Evolutionary conservation across 495 filamentous ascomycete genomes (phyloP).

Genomic region (Penicillium flavigenum): DNA sequence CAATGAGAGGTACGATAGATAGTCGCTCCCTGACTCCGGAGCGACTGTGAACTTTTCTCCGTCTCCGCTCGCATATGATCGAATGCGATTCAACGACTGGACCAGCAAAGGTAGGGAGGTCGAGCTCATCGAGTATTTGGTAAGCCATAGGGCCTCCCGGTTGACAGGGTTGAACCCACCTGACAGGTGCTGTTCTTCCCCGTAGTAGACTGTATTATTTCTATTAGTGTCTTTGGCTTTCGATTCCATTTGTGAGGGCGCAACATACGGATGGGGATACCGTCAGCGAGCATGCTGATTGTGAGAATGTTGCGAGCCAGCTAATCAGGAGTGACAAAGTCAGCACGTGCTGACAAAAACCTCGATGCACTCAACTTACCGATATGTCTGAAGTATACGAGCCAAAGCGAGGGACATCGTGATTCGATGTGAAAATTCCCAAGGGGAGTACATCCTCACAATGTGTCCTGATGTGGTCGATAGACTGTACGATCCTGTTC

Average conservation of each 20-base stretch:
- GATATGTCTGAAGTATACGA: slow-evolving; percentile 40
- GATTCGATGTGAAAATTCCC: slow-evolving; percentile 70
- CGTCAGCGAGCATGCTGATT: slow-evolving; percentile 63
- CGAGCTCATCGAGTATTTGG: slow-evolving; percentile 55
- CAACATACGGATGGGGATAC: slow-evolving; percentile 47
- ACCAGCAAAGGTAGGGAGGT: slow-evolving; percentile 36
- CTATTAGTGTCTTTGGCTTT: slow-evolving; percentile 10
- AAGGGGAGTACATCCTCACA: slow-evolving; percentile 58
- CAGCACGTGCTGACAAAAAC: slow-evolving; percentile 11
- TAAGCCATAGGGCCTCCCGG: slow-evolving; percentile 69
- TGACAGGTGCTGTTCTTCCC: slow-evolving; percentile 66
- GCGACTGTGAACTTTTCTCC: slow-evolving; percentile 16
- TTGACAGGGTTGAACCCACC: slow-evolving; percentile 60
- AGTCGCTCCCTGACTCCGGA: slow-evolving; percentile 16
- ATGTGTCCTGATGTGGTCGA: slow-evolving; percentile 36
- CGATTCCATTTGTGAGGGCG: background rate
- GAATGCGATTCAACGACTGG: slow-evolving; percentile 19
- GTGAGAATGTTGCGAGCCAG: slow-evolving; percentile 65
- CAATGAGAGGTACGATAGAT: slow-evolving; percentile 19
- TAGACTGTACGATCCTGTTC: slow-evolving; percentile 49
- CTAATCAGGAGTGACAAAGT: slow-evolving; percentile 22
- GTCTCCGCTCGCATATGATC: slow-evolving; percentile 17
- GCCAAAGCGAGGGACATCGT: slow-evolving; percentile 62
- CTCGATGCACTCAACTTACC: slow-evolving; percentile 21
- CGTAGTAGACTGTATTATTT: slow-evolving; percentile 43